phyloP scores from a whole-genome alignment of 805 yeast genomes.

The Sugiyamaella floridensis region DNA sequence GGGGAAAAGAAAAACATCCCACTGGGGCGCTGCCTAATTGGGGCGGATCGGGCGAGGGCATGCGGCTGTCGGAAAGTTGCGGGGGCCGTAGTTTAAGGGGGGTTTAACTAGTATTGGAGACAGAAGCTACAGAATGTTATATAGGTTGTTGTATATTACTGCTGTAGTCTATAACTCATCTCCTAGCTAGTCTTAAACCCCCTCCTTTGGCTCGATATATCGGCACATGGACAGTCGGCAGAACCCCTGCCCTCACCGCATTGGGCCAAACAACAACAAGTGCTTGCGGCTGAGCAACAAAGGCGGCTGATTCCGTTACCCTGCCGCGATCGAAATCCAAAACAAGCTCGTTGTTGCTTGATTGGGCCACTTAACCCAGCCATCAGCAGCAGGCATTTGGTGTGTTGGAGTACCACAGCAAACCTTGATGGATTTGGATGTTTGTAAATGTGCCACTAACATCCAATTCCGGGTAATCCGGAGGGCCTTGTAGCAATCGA shows the following conservation, averaged over 20 bases:
- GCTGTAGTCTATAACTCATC: too few relatives aligned
- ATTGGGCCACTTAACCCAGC: neutral
- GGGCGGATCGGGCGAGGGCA: neutral
- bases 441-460: too few relatives aligned
- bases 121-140: too few relatives aligned
- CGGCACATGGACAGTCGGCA: too few relatives aligned
- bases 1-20: neutral
- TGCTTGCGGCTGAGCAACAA: neutral
- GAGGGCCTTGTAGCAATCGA: too few relatives aligned
- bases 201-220: too few relatives aligned
- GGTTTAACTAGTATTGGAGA: too few relatives aligned
- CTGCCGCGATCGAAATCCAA: neutral
- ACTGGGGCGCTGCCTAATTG: neutral
- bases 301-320: neutral
- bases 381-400: neutral
- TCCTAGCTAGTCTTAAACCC: too few relatives aligned
- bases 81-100: neutral
- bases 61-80: neutral
- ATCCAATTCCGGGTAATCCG: too few relatives aligned
- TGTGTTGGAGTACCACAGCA: neutral
- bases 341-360: neutral
- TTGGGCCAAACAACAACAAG: neutral
- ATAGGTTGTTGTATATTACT: too few relatives aligned
- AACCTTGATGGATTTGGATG: too few relatives aligned
- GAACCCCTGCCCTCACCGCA: neutral